Percentiles rank a stretch among this genome's conserved stretches.
Evolutionary conservation across 257 asterid species (phyloP).

Genomic region (Capsicum chinense): DNA sequence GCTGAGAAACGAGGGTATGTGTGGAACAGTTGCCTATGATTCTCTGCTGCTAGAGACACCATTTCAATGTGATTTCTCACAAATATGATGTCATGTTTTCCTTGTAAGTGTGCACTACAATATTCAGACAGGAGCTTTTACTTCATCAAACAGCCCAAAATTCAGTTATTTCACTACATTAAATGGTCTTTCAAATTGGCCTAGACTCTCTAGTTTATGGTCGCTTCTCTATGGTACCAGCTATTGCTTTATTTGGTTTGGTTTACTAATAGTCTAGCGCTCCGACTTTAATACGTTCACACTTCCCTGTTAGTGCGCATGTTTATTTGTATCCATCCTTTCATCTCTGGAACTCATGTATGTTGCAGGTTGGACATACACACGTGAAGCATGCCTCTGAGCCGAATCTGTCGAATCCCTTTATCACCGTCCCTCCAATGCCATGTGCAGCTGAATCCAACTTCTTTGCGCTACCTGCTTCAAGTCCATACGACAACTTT

Average conservation of each 20-base stretch:
- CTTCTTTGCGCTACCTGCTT: conserved; percentile 59
- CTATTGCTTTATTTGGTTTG: neutral
- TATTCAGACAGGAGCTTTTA: neutral
- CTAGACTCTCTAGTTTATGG: neutral
- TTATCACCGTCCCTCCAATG: conserved; percentile 35
- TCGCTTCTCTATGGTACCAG: neutral
- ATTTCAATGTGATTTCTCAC: neutral
- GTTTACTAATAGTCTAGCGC: neutral
- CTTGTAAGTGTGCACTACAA: neutral
- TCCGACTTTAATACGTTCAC: neutral
- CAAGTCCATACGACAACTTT: conserved; percentile 81
- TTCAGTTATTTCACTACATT: no score
- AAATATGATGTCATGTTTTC: conserved; percentile 1
- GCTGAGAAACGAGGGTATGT: neutral
- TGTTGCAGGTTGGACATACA: conserved; percentile 22
- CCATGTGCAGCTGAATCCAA: conserved; percentile 48
- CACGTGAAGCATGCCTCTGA: conserved; percentile 16
- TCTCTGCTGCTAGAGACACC: neutral
- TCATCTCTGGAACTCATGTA: neutral
- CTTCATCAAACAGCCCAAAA: no score
- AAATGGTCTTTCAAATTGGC: no score
- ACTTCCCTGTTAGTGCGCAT: neutral
- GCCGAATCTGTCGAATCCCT: conserved; percentile 38
- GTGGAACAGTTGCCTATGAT: neutral
- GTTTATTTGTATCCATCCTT: neutral